Conservation (phyloP, 768 basidiomycete genomes). For the Tremella fuciformis region DNA sequence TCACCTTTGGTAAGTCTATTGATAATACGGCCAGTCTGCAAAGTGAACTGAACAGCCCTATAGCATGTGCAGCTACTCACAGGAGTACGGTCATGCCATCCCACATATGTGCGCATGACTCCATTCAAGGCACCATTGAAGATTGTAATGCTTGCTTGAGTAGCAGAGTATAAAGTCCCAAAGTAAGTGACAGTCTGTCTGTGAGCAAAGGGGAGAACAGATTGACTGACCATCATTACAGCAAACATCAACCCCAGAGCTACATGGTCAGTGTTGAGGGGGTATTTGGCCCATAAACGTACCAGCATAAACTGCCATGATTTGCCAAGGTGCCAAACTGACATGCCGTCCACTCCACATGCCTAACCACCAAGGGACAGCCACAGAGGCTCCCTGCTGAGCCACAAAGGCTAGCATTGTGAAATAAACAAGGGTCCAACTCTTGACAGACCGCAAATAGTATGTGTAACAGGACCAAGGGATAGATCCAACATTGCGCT, state of each 20-base stretch:
- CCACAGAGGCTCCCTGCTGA: constrained; percentile 60
- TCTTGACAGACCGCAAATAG: constrained; percentile 58
- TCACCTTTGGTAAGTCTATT: neutral
- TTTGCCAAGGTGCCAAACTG: constrained; percentile 62
- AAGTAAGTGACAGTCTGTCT: neutral
- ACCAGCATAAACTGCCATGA: constrained; percentile 62
- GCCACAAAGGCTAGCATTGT: constrained; percentile 56
- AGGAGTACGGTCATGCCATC: constrained; percentile 69
- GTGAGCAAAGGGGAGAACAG: too few relatives aligned
- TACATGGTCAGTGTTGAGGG: constrained; percentile 5
- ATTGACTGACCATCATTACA: too few relatives aligned
- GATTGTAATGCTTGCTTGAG: constrained; percentile 55
- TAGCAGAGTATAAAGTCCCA: constrained; percentile 39
- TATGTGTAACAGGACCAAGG: constrained; percentile 57
- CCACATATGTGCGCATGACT: constrained; percentile 62
- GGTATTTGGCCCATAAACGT: constrained; percentile 7
- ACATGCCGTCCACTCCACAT: constrained; percentile 67
- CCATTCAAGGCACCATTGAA: constrained; percentile 61
- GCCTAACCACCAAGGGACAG: constrained; percentile 66
- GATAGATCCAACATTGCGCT: constrained; percentile 61
- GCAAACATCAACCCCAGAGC: too few relatives aligned
- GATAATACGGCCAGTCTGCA: constrained; percentile 5
- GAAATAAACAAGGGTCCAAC: constrained; percentile 53
- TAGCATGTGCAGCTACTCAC: constrained; percentile 12
- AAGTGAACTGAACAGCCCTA: neutral